phyloP scores from a whole-genome alignment of 768 basidiomycete species.

The Leccinum boreale region DNA sequence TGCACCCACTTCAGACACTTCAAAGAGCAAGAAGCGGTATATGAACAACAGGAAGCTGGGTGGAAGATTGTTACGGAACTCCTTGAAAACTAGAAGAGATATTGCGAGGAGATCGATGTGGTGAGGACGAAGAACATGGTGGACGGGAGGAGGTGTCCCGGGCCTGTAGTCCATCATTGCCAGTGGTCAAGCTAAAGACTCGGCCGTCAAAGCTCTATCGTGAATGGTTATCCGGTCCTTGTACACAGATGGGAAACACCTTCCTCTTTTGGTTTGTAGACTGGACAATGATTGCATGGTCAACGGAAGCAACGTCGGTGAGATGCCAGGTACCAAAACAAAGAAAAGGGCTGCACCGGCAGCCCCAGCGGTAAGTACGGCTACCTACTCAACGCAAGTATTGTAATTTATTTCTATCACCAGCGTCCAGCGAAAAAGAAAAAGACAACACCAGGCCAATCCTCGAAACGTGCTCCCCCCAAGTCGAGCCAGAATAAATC shows the following conservation, averaged over 20 bases:
- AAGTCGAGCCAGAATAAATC: constrained; percentile 32
- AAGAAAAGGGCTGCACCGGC: constrained; percentile 35
- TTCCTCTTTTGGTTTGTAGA: constrained; percentile 19
- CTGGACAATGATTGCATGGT: neutral
- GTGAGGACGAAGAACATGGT: constrained; percentile 72
- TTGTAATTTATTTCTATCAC: neutral
- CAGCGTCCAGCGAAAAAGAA: constrained; percentile 57
- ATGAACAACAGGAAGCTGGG: constrained; percentile 57
- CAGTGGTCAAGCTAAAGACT: neutral
- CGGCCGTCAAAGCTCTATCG: too few species aligned
- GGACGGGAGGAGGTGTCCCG: constrained; percentile 56
- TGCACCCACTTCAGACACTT: constrained; percentile 61
- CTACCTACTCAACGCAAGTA: neutral
- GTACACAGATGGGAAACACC: constrained; percentile 11
- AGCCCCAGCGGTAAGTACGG: constrained; percentile 25
- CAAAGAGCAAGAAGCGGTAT: constrained; percentile 63
- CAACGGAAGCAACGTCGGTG: neutral
- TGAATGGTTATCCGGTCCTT: too few species aligned
- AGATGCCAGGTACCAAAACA: constrained; percentile 26
- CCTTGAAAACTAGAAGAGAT: constrained; percentile 60
- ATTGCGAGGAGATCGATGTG: constrained; percentile 69
- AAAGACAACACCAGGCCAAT: constrained; percentile 42
- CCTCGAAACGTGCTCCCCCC: constrained; percentile 14
- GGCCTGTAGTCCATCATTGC: constrained; percentile 26
- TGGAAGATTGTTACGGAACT: constrained; percentile 53